Evolutionary conservation across 768 basidiomycete genomes (phyloP).

Genomic region (Strobilomyces confusus): DNA sequence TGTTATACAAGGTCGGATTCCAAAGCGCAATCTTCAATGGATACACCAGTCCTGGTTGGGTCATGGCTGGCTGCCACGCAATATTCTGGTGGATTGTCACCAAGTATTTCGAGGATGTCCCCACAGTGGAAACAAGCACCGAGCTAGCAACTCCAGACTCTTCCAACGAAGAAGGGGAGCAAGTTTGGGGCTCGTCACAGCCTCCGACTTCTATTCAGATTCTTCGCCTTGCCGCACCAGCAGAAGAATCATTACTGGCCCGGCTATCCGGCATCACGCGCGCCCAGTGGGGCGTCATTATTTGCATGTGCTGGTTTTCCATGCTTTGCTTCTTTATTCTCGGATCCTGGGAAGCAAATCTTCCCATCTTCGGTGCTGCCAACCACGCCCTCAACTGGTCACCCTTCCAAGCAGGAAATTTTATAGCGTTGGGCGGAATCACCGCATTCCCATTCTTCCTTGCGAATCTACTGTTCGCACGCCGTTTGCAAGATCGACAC

Average conservation of each 20-base stretch:
- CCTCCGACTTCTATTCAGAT: background rate
- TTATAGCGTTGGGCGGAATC: constrained; percentile 64
- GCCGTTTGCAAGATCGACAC: constrained; percentile 56
- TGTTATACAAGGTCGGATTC: constrained; percentile 61
- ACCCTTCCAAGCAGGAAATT: constrained; percentile 63
- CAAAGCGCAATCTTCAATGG: constrained; percentile 57
- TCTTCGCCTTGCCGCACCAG: background rate
- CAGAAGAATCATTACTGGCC: constrained; percentile 3
- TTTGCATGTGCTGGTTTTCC: constrained; percentile 67
- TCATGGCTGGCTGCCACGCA: constrained; percentile 52
- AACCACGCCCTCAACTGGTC: constrained; percentile 46
- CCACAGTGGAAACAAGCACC: constrained; percentile 10
- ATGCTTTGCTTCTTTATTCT: constrained; percentile 71
- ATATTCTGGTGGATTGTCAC: constrained; percentile 44
- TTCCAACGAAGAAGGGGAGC: constrained; percentile 3
- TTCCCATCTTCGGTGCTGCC: constrained; percentile 54
- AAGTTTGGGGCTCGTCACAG: background rate
- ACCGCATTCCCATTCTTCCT: constrained; percentile 65
- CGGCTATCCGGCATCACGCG: constrained; percentile 17
- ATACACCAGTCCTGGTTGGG: constrained; percentile 62
- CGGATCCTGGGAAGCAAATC: constrained; percentile 65
- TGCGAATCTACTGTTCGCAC: constrained; percentile 52
- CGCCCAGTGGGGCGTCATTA: constrained; percentile 48
- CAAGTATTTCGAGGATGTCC: constrained; percentile 41
- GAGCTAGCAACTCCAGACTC: background rate